Base-by-base conservation (phyloP, 106 monocot species). In the Xerophyta viscosa region DNA sequence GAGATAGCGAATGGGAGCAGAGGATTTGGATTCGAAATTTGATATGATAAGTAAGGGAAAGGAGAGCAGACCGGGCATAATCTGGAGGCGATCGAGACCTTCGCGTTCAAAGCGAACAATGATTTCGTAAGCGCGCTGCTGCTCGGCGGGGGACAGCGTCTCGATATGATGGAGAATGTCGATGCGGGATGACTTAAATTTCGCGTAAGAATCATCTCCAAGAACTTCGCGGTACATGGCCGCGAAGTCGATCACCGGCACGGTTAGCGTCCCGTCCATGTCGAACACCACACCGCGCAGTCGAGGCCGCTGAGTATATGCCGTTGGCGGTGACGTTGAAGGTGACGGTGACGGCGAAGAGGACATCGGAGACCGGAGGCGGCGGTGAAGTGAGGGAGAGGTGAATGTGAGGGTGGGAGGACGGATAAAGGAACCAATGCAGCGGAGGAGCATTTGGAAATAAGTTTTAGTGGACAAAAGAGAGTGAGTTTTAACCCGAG, bases 211-310 rank as follows among this genome's bases (percentile, higher is more conserved):
- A 1, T 82, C 81, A 2, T 69, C 69, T 3, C 96, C 96, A 17
- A 96, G 85, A 55, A 96, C 82, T 18, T 61, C 58, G 17, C 96
- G 63, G 62, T 96, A 79, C 96, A 96, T 88, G 36, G 81, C 89
- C 28, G 50, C 28, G 78, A 96, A 96, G 61, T 96, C 78, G 66
- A 92, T 92, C 29, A 83, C 88, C 28, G 88, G 88, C 27, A 87
- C 81, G 43, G 94, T 94, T 24, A 94, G 75, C 23, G 94, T 94
- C 31, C 94, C 94, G 75, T 94, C 94, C 94, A 94, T 88, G 76
- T 94, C 94, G 81, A 94, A 94, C 53, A 94, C 88, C 28, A 93
- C 82, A 0, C 92, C 86, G 11, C 68, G 58, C 52, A 92, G 74
- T n/a, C n/a, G n/a, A n/a, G n/a, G n/a, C n/a, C n/a, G n/a, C n/a